A percentile compares a stretch with the other conserved stretches of the same genome.
Evolutionary conservation across 306 rosid species (phyloP).

Genomic region (Cucurbita moschata): DNA sequence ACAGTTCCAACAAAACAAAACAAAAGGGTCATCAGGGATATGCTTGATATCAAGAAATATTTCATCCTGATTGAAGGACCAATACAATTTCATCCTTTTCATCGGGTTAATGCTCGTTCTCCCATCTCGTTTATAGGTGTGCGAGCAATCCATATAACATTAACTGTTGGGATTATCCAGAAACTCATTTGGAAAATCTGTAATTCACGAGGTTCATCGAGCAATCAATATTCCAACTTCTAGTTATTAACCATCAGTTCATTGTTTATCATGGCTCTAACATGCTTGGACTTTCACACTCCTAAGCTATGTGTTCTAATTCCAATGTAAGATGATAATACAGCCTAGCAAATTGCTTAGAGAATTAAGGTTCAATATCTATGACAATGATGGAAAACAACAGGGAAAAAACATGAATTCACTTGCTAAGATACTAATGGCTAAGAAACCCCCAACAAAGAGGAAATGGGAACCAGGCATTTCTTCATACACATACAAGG

Average conservation of each 20-base stretch:
- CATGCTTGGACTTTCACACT: background rate
- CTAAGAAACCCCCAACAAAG: conserved; percentile 2
- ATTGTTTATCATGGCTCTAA: background rate
- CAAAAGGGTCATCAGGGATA: conserved; percentile 21
- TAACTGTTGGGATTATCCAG: background rate
- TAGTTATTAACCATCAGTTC: background rate
- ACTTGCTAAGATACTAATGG: conserved; percentile 1
- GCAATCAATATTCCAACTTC: background rate
- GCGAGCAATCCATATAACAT: background rate
- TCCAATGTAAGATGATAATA: background rate
- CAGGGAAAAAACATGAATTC: background rate
- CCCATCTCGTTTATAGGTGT: background rate
- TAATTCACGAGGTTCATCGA: background rate
- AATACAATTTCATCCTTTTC: background rate
- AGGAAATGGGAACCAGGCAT: background rate
- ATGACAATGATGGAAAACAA: background rate
- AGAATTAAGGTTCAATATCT: background rate
- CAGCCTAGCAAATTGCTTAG: background rate
- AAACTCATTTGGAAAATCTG: background rate
- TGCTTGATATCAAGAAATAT: conserved; percentile 1
- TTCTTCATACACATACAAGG: background rate
- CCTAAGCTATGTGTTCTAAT: background rate
- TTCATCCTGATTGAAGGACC: background rate
- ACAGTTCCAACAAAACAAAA: conserved; percentile 25
- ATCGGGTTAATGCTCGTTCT: background rate